A percentile compares a stretch with the other conserved stretches of the same genome.
These are phyloP conservation scores for Vararia minispora DNA, from an alignment of 768 basidiomycete species.

Conservation along the genomic window DNA sequence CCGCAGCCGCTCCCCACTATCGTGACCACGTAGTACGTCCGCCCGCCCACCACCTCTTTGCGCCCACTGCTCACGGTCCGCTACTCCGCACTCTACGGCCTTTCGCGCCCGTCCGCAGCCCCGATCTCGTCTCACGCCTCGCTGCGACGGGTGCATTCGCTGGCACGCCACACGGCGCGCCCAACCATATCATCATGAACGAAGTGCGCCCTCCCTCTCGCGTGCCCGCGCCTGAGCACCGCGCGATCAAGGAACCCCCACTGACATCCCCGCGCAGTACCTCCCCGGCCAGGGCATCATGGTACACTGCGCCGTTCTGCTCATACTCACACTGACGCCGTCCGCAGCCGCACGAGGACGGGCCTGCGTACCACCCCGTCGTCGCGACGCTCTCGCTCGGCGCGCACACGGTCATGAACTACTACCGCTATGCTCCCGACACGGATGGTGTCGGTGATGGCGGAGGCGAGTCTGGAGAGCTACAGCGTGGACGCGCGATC, in stretches of 20 bases:
- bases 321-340: conserved; percentile 5
- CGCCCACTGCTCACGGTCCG: conserved; percentile 1
- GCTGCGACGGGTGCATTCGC: conserved; percentile 50
- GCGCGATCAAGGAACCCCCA: too few species aligned
- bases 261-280: conserved; percentile 37
- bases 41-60: conserved; percentile 3
- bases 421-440: conserved; percentile 47
- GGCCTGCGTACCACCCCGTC: conserved; percentile 76
- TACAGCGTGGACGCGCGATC: too few species aligned
- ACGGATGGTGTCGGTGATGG: conserved; percentile 25
- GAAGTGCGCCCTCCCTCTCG: conserved; percentile 36
- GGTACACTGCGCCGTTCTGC: conserved; percentile 31
- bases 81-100: conserved; percentile 7
- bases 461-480: too few species aligned
- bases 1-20: conserved; percentile 62
- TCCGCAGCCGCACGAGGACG: conserved; percentile 82
- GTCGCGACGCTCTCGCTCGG: conserved; percentile 88
- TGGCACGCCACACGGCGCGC: conserved; percentile 49
- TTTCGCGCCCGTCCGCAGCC: conserved; percentile 34
- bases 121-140: conserved; percentile 66
- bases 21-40: conserved; percentile 50
- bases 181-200: conserved; percentile 88
- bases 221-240: neutral
- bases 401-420: conserved; percentile 75
- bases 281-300: conserved; percentile 88